phyloP scores from a whole-genome alignment of 495 filamentous ascomycete genomes.

The Trichoderma erinaceum region DNA sequence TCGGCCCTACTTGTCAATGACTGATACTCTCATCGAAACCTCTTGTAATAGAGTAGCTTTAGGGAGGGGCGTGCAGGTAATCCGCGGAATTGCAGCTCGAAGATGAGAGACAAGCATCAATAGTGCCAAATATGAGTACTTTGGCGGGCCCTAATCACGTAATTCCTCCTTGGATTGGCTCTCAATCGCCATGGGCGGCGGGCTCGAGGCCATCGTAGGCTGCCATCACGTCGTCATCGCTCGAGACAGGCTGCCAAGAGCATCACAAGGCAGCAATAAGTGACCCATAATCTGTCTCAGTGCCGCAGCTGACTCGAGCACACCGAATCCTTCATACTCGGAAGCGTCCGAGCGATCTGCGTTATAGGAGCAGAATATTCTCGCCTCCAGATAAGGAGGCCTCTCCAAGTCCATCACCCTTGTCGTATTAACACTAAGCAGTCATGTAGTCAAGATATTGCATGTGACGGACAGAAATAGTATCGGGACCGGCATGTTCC shows the following conservation, averaged over 20 bases:
- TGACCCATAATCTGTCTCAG: neutral
- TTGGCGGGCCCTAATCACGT: neutral
- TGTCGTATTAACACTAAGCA: neutral
- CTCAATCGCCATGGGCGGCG: neutral
- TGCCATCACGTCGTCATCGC: neutral
- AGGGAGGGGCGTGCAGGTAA: neutral
- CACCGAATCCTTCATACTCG: neutral
- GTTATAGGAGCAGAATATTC: neutral
- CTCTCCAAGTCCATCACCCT: neutral
- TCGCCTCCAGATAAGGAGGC: neutral
- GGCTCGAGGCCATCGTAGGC: neutral
- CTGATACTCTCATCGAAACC: neutral
- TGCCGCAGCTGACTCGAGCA: no score
- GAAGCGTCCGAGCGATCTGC: neutral
- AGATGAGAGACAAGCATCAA: neutral
- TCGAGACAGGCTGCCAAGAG: neutral
- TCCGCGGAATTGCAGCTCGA: neutral
- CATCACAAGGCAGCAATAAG: neutral
- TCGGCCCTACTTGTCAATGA: no score
- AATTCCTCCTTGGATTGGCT: neutral
- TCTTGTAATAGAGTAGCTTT: neutral
- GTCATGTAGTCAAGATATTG: neutral
- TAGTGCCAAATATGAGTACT: constrained; percentile 1
- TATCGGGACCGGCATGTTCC: neutral
- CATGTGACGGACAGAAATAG: neutral